These are phyloP conservation scores for Pseudonitzschia multiseries DNA, from an alignment of 108 stramenopile species.

Conservation along the genomic window DNA sequence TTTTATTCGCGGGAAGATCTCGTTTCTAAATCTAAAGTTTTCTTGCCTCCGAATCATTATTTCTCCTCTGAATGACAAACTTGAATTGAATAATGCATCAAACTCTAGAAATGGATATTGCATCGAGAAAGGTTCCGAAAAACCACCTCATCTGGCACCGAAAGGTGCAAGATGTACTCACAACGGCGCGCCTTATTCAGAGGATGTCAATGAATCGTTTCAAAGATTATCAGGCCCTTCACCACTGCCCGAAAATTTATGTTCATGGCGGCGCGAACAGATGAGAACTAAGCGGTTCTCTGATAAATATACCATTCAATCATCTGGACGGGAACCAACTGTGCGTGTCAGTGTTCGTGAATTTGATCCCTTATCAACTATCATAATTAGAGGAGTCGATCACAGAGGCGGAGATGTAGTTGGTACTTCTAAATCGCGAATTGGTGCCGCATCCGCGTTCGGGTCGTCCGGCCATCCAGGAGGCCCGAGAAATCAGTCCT, in stretches of 20 bases:
- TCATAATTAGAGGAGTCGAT: slow-evolving; percentile 26
- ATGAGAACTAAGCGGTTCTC: slow-evolving; percentile 30
- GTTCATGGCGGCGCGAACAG: slow-evolving; percentile 39
- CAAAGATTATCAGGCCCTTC: slow-evolving; percentile 53
- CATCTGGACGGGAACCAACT: background rate
- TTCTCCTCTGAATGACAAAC: too few species aligned
- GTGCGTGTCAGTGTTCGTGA: slow-evolving; percentile 23
- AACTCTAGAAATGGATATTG: slow-evolving; percentile 63
- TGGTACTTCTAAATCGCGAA: slow-evolving; percentile 2
- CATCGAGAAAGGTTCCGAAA: slow-evolving; percentile 75
- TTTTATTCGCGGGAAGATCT: background rate
- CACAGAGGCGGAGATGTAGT: background rate
- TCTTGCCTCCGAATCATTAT: too few species aligned
- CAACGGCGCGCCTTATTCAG: slow-evolving; percentile 54
- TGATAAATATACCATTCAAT: background rate
- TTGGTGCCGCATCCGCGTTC: background rate
- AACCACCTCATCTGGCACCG: slow-evolving; percentile 84
- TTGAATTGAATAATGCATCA: background rate
- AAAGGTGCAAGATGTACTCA: slow-evolving; percentile 65
- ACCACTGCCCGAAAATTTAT: slow-evolving; percentile 40
- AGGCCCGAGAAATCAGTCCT: background rate
- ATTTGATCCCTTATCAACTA: slow-evolving; percentile 30
- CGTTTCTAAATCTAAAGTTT: background rate
- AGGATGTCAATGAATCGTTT: slow-evolving; percentile 53
- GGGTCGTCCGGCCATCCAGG: background rate